Conservation (phyloP, 768 basidiomycete species). For the Boletus vinaceobasis region DNA sequence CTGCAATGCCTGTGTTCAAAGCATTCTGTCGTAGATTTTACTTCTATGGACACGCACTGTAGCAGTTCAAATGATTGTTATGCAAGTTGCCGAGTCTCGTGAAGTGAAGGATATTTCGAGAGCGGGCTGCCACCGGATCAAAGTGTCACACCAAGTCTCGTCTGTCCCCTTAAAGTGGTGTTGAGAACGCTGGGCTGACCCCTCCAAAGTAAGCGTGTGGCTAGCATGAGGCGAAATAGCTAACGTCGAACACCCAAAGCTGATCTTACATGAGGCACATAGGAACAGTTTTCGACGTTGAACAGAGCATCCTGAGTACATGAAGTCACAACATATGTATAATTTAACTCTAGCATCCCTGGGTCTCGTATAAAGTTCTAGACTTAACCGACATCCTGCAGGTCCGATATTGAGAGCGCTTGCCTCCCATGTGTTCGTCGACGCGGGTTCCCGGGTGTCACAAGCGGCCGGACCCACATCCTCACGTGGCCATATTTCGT, state of each 20-base stretch:
- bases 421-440: slow-evolving; percentile 31
- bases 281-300: background rate
- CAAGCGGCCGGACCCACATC: slow-evolving; percentile 79
- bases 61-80: background rate
- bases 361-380: background rate
- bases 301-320: background rate
- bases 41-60: background rate
- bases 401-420: slow-evolving; percentile 29
- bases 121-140: background rate
- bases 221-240: background rate
- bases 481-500: slow-evolving; percentile 75
- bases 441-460: slow-evolving; percentile 28
- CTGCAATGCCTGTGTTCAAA: background rate
- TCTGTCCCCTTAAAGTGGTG: background rate
- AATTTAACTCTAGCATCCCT: slow-evolving; percentile 8
- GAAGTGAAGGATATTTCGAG: background rate
- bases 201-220: background rate
- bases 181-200: background rate
- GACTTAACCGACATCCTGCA: slow-evolving; percentile 25
- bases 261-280: background rate
- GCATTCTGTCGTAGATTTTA: background rate
- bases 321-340: slow-evolving; percentile 9
- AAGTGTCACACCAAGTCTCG: background rate
- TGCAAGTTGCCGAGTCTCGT: background rate
- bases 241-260: background rate